phyloP scores from a whole-genome alignment of 495 filamentous ascomycete species.

The Opeltia flavorubescens region DNA sequence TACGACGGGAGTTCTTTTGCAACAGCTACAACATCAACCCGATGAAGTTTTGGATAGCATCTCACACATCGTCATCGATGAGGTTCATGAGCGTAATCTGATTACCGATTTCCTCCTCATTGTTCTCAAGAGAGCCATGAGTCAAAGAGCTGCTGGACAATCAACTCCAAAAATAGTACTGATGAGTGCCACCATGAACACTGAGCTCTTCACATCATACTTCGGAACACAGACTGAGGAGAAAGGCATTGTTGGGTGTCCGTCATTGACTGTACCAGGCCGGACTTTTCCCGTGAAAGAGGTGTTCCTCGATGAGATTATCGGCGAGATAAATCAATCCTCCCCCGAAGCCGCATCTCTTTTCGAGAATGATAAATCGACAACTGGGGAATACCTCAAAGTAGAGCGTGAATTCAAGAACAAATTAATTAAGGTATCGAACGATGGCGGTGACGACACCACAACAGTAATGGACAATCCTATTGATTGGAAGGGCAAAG shows the following conservation, averaged over 20 bases:
- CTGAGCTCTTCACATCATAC: slow-evolving; percentile 40
- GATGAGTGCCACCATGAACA: slow-evolving; percentile 47
- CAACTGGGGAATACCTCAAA: slow-evolving; percentile 23
- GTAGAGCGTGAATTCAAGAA: slow-evolving; percentile 18
- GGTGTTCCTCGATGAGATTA: slow-evolving; percentile 37
- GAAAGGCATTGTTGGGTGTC: slow-evolving; percentile 26
- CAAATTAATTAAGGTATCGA: slow-evolving; percentile 5
- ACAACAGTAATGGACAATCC: slow-evolving; percentile 17
- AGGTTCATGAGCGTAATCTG: slow-evolving; percentile 46
- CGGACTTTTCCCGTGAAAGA: slow-evolving; percentile 40
- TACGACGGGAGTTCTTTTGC: slow-evolving; percentile 41
- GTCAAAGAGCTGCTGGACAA: slow-evolving; percentile 23
- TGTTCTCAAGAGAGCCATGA: slow-evolving; percentile 33
- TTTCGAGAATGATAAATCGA: slow-evolving; percentile 19
- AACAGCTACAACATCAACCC: slow-evolving; percentile 29
- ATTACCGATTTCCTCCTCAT: slow-evolving; percentile 42
- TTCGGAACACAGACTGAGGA: slow-evolving; percentile 24
- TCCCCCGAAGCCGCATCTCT: slow-evolving; percentile 11
- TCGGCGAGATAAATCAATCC: slow-evolving; percentile 20
- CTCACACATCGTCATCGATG: slow-evolving; percentile 45
- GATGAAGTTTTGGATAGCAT: slow-evolving; percentile 28
- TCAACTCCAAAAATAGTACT: slow-evolving; percentile 36
- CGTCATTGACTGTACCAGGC: slow-evolving; percentile 39
- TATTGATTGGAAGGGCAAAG: slow-evolving; percentile 32
- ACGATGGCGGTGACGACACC: slow-evolving; percentile 2